Conservation (phyloP, 75 land plant species). For the Selaginella moellendorffii region DNA sequence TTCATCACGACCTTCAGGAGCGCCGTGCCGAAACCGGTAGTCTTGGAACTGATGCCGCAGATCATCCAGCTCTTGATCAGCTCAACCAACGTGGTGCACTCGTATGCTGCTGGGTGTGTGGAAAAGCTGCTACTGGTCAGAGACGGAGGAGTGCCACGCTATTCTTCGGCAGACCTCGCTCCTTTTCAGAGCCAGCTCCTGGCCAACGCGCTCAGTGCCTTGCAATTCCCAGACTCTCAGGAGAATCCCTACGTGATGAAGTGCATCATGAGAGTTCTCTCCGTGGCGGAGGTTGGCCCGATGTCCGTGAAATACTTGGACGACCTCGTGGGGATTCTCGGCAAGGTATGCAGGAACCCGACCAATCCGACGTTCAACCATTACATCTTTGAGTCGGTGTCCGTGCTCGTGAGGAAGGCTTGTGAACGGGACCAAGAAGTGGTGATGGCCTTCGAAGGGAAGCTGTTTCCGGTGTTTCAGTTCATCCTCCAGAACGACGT, state of each 20-base stretch:
- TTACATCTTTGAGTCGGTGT: constrained; percentile 88
- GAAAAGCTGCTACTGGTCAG: constrained; percentile 82
- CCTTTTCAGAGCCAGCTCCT: constrained; percentile 46
- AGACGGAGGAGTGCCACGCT: constrained; percentile 52
- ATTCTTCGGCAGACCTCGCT: constrained; percentile 39
- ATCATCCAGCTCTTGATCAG: constrained; percentile 50
- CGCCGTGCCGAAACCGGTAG: constrained; percentile 47
- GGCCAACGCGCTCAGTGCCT: constrained; percentile 59
- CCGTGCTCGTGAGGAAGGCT: constrained; percentile 51
- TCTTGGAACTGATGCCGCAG: constrained; percentile 50
- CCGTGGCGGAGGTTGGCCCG: constrained; percentile 46
- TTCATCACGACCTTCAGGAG: constrained; percentile 70
- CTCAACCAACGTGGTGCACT: constrained; percentile 96
- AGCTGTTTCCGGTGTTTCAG: constrained; percentile 66
- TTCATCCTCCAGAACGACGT: constrained; percentile 56
- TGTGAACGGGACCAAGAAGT: constrained; percentile 54
- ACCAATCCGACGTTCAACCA: constrained; percentile 87
- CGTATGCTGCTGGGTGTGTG: constrained; percentile 84
- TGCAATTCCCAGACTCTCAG: constrained; percentile 80
- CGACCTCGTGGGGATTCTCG: constrained; percentile 39
- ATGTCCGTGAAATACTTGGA: constrained; percentile 39
- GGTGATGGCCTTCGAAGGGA: constrained; percentile 49
- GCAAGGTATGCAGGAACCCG: constrained; percentile 33
- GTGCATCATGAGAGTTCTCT: constrained; percentile 86
- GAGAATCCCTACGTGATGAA: constrained; percentile 93